Conservation (phyloP, 306 rosid genomes). For the Acmispon strigosus region DNA sequence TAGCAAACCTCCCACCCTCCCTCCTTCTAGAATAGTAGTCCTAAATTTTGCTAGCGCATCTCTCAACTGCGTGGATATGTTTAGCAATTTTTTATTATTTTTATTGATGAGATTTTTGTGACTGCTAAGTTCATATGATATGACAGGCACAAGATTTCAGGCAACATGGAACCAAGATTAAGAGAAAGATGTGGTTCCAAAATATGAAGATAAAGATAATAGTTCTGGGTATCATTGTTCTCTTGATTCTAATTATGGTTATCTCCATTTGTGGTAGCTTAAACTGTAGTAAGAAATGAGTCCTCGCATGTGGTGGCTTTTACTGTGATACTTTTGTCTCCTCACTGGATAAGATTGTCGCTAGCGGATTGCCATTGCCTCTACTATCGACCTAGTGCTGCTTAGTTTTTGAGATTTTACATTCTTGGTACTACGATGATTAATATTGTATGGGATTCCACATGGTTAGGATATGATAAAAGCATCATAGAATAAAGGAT, state of each 20-base stretch:
- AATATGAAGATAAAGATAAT: slow-evolving; percentile 89
- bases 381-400: neutral
- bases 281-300: slow-evolving; percentile 44
- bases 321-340: slow-evolving; percentile 38
- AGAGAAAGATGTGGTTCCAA: slow-evolving; percentile 92
- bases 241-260: slow-evolving; percentile 67
- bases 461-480: no score
- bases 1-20: no score
- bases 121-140: neutral
- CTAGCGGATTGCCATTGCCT: slow-evolving; percentile 14
- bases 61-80: no score
- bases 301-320: slow-evolving; percentile 39
- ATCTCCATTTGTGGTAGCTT: slow-evolving; percentile 72
- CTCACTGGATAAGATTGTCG: neutral
- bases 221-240: slow-evolving; percentile 66
- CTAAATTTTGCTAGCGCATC: no score
- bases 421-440: slow-evolving; percentile 14
- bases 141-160: slow-evolving; percentile 87
- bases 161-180: slow-evolving; percentile 88
- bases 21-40: no score
- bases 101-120: neutral
- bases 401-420: slow-evolving; percentile 25
- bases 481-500: no score
- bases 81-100: no score
- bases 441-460: slow-evolving; percentile 29